Percentiles rank a stretch among this genome's conserved stretches.
Evolutionary conservation across 148 eudicot genomes (phyloP).

Genomic region (Camellia japonica): DNA sequence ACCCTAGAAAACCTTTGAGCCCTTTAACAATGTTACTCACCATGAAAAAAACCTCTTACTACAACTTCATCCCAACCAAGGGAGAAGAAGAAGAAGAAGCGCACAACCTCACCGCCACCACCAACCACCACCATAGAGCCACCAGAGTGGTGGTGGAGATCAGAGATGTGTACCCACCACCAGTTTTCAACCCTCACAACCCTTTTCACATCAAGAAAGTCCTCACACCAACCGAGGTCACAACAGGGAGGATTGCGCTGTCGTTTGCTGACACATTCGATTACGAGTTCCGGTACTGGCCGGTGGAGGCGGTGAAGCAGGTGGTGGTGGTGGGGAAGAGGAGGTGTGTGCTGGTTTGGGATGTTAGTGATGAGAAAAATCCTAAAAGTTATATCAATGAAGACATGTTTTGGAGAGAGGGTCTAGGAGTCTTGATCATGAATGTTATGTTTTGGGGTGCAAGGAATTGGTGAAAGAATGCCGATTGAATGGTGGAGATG

Average conservation of each 20-base stretch:
- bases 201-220: slow-evolving; percentile 21
- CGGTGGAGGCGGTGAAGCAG: background rate
- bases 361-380: slow-evolving; percentile 6
- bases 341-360: slow-evolving; percentile 13
- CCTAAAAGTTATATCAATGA: slow-evolving; percentile 7
- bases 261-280: slow-evolving; percentile 15
- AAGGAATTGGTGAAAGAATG: background rate
- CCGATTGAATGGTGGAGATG: background rate
- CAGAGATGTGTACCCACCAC: slow-evolving; percentile 13
- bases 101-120: background rate
- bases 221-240: slow-evolving; percentile 11
- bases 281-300: slow-evolving; percentile 17
- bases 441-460: slow-evolving; percentile 8
- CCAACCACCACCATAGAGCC: background rate
- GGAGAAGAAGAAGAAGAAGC: slow-evolving; percentile 12
- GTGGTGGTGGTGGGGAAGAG: slow-evolving; percentile 12
- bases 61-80: slow-evolving; percentile 20
- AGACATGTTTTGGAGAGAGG: slow-evolving; percentile 9
- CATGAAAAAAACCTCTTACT: slow-evolving; percentile 15
- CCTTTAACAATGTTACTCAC: background rate
- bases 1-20: too few relatives aligned
- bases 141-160: slow-evolving; percentile 15
- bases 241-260: slow-evolving; percentile 6
- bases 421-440: background rate
- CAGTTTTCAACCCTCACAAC: background rate